Conservation (phyloP, 192 early-diverging fungal species). For the Coemansia sp. region DNA sequence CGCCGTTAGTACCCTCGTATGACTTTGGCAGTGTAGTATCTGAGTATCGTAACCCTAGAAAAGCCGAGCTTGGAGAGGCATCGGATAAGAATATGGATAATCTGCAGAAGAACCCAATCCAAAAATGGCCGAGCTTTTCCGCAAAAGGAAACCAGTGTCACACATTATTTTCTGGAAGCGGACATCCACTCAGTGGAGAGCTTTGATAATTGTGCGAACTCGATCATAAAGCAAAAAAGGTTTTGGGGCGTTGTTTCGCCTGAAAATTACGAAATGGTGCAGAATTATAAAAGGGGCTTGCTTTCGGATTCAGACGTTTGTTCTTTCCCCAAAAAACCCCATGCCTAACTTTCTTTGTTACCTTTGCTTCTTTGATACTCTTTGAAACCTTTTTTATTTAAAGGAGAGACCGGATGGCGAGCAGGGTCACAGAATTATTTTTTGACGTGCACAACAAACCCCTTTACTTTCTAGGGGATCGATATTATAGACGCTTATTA, state of each 20-base stretch:
- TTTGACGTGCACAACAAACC: neutral
- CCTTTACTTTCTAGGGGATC: neutral
- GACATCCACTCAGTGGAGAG: no score
- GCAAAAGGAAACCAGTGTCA: slow-evolving; percentile 2
- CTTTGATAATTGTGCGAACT: no score
- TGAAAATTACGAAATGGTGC: neutral
- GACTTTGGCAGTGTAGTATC: neutral
- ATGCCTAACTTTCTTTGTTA: neutral
- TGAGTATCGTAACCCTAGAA: slow-evolving; percentile 6
- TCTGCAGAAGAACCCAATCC: neutral
- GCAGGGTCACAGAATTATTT: neutral
- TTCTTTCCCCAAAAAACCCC: neutral
- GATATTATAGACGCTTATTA: neutral
- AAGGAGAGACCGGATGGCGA: neutral
- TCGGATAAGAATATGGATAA: neutral
- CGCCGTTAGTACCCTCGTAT: no score
- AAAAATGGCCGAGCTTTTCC: slow-evolving; percentile 1
- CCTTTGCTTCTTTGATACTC: neutral
- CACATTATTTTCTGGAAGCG: no score
- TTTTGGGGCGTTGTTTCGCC: neutral
- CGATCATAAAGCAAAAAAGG: no score
- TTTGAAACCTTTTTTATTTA: neutral
- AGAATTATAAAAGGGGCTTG: neutral
- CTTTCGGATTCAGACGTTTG: neutral
- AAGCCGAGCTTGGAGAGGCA: neutral